These are phyloP conservation scores for Penicillium turbatum DNA, from an alignment of 495 filamentous ascomycete species.

Conservation along the genomic window DNA sequence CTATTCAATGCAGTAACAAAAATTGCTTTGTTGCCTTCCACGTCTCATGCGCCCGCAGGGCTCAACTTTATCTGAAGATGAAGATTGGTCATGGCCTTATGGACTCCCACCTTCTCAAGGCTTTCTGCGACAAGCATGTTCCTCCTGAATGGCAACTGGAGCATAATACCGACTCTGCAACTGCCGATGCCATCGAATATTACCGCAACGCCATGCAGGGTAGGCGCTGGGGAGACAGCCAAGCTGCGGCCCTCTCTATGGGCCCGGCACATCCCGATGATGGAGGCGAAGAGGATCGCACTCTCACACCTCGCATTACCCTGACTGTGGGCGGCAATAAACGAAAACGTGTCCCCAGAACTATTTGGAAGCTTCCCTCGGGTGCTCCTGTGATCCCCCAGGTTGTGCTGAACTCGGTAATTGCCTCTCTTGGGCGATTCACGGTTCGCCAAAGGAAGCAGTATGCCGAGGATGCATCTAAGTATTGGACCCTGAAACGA, in stretches of 20 bases:
- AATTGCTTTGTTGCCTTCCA: conserved; percentile 97
- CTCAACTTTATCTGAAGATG: conserved; percentile 91
- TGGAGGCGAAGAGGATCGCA: conserved; percentile 32
- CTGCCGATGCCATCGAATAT: conserved; percentile 67
- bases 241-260: conserved; percentile 76
- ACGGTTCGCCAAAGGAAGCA: conserved; percentile 80
- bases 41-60: conserved; percentile 88
- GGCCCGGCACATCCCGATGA: conserved; percentile 58
- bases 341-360: conserved; percentile 65
- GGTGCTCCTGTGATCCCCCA: conserved; percentile 92
- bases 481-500: conserved; percentile 96
- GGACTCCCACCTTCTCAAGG: conserved; percentile 86
- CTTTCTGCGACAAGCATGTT: conserved; percentile 94
- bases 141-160: conserved; percentile 84
- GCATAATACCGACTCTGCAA: conserved; percentile 68
- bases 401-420: conserved; percentile 74
- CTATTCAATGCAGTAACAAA: conserved; percentile 97
- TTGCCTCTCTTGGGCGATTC: conserved; percentile 75
- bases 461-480: conserved; percentile 86
- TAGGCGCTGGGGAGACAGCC: conserved; percentile 84
- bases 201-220: conserved; percentile 84
- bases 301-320: conserved; percentile 45
- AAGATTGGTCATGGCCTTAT: conserved; percentile 85
- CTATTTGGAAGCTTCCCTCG: conserved; percentile 89
- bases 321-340: conserved; percentile 70